Evolutionary conservation across 2,329 filamentous ascomycete genomes (phyloP).

Genomic region (Penicillium sp.): DNA sequence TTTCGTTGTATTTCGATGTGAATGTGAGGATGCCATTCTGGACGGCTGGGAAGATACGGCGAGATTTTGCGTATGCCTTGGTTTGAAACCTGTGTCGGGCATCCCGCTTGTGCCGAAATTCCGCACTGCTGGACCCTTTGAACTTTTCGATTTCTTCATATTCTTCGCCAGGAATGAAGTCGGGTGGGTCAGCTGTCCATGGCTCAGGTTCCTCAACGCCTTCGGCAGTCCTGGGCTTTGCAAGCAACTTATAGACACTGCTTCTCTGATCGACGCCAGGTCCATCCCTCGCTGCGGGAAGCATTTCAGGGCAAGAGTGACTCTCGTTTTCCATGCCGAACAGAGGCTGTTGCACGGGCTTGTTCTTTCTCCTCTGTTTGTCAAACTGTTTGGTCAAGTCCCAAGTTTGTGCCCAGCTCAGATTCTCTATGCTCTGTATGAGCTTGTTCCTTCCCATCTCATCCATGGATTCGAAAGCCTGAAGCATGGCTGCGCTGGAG

Average conservation of each 20-base stretch:
- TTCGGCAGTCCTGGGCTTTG: not conserved
- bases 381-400: constrained; percentile 1
- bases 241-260: constrained; percentile 15
- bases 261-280: constrained; percentile 22
- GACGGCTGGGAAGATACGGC: not conserved
- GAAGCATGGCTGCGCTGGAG: not conserved
- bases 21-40: not conserved
- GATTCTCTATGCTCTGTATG: not conserved
- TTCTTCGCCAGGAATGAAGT: not conserved
- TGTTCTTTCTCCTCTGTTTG: not conserved
- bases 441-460: not conserved
- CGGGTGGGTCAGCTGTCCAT: not conserved
- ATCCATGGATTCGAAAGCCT: not conserved
- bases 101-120: not conserved
- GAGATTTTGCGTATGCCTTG: constrained; percentile 1
- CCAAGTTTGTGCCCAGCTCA: not conserved
- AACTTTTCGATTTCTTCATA: not conserved
- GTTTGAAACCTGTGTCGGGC: not conserved
- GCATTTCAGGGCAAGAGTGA: constrained; percentile 14
- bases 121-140: not conserved
- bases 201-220: not conserved
- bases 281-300: constrained; percentile 22
- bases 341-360: not conserved
- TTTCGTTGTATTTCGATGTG: not conserved
- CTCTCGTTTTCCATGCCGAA: constrained; percentile 3